These are phyloP conservation scores for Prunus salicina DNA, from an alignment of 306 rosid species.

Conservation along the genomic window DNA sequence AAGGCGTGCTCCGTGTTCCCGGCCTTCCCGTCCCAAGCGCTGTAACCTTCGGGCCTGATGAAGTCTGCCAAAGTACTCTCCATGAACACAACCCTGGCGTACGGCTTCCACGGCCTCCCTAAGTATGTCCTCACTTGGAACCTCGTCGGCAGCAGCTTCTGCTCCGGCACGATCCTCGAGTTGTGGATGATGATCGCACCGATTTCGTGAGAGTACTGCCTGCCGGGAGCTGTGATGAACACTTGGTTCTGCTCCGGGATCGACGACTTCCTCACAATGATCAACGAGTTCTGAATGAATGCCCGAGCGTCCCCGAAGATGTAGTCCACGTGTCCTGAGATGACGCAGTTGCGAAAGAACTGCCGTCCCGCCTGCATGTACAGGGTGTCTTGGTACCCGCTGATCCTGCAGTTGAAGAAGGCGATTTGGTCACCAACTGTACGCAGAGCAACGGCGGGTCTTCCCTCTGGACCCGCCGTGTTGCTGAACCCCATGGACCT, in stretches of 20 bases:
- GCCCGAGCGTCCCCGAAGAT: constrained; percentile 57
- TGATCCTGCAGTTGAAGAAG: constrained; percentile 56
- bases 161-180: constrained; percentile 50
- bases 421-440: constrained; percentile 46
- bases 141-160: constrained; percentile 24
- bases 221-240: constrained; percentile 51
- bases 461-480: constrained; percentile 63
- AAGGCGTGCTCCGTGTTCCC: constrained; percentile 29
- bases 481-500: constrained; percentile 55
- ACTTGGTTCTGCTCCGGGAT: constrained; percentile 37
- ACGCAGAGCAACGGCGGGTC: constrained; percentile 85
- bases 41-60: constrained; percentile 34
- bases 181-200: constrained; percentile 56
- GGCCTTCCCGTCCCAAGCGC: constrained; percentile 37
- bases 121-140: constrained; percentile 37
- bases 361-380: constrained; percentile 60
- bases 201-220: background rate
- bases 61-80: constrained; percentile 53
- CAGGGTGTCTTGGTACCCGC: constrained; percentile 65
- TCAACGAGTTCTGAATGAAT: constrained; percentile 51
- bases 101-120: constrained; percentile 69
- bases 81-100: constrained; percentile 47
- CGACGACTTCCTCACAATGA: constrained; percentile 47
- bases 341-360: constrained; percentile 72
- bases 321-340: constrained; percentile 72